Conservation (phyloP, 2,329 filamentous ascomycete species). For the Penicillium brasilianum region DNA sequence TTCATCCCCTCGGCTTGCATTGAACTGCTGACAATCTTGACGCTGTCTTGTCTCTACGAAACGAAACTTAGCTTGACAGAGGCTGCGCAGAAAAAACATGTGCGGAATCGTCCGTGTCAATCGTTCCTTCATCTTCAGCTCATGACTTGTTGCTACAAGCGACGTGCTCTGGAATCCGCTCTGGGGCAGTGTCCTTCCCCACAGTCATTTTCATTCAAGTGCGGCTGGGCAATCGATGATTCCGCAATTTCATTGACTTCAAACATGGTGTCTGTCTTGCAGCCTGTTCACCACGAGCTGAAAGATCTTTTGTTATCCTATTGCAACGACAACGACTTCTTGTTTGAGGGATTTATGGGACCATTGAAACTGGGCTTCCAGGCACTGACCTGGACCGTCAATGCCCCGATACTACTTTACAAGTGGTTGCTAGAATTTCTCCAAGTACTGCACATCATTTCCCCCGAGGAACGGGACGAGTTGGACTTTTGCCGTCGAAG, state of each 20-base stretch:
- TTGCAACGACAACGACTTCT: background rate
- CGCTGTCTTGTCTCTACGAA: background rate
- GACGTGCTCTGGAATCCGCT: background rate
- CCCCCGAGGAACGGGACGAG: background rate
- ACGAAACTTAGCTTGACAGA: background rate
- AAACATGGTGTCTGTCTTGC: background rate
- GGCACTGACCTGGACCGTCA: background rate
- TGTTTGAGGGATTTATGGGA: background rate
- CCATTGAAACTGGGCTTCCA: background rate
- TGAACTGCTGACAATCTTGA: background rate
- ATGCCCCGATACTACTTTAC: background rate
- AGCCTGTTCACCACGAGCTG: too few relatives aligned
- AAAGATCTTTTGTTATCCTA: background rate
- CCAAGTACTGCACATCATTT: background rate
- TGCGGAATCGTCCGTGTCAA: background rate
- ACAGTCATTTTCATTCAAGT: background rate
- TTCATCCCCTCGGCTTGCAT: background rate
- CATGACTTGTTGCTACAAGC: background rate
- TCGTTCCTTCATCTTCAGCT: background rate
- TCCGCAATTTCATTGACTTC: background rate
- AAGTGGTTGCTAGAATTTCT: background rate
- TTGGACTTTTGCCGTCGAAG: background rate
- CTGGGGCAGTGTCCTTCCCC: background rate
- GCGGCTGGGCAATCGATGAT: background rate
- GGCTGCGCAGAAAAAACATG: background rate